A percentile compares a stretch with the other conserved stretches of the same genome.
Conservation (phyloP, 139 green algal species). For the Coccomyxa sp. region DNA sequence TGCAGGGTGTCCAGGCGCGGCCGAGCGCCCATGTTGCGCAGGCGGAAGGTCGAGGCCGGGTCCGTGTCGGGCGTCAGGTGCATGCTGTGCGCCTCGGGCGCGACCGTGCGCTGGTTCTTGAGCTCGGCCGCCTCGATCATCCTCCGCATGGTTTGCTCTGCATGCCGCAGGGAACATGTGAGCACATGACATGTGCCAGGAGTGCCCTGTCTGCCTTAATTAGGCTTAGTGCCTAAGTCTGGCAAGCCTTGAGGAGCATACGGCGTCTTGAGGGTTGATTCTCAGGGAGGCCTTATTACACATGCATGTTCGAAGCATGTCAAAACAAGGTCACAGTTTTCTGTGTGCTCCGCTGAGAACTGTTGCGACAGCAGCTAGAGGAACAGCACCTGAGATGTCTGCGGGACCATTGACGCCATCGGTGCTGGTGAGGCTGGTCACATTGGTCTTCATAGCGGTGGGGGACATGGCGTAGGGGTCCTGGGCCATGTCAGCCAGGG, state of each 20-base stretch:
- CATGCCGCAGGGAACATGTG: too few species aligned
- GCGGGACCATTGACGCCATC: background rate
- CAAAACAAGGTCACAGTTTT: background rate
- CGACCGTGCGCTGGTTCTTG: background rate
- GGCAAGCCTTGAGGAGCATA: too few species aligned
- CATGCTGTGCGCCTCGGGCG: conserved; percentile 10
- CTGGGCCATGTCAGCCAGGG: background rate
- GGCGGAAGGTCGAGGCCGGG: conserved; percentile 12
- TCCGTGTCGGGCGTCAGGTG: conserved; percentile 20
- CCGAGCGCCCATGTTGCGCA: background rate
- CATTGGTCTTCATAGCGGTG: background rate
- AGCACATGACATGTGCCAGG: too few species aligned
- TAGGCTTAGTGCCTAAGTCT: too few species aligned
- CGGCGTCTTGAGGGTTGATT: too few species aligned
- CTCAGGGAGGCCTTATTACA: background rate
- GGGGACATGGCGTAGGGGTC: background rate
- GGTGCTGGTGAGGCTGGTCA: background rate
- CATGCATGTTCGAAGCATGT: background rate
- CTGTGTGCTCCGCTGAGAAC: background rate
- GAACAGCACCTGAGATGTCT: background rate
- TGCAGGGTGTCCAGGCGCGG: background rate
- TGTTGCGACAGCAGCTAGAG: background rate
- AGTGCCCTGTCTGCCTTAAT: too few species aligned
- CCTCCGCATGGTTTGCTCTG: background rate
- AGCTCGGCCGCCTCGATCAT: background rate